Evolutionary conservation across 352 stramenopile species (phyloP).

Genomic region (Pythium dissimile): DNA sequence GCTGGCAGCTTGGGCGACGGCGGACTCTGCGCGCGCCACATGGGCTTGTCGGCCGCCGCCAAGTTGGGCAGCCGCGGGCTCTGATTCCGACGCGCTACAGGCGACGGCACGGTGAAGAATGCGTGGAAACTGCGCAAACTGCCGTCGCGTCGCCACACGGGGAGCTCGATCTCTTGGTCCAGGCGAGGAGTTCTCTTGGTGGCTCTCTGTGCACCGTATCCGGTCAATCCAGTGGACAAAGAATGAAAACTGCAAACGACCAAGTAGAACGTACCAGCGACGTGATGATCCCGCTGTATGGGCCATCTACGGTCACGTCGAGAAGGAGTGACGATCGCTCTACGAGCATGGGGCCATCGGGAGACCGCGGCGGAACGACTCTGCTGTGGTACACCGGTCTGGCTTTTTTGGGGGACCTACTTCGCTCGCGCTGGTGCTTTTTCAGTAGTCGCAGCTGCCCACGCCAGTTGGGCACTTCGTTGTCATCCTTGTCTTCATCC

Average conservation of each 20-base stretch:
- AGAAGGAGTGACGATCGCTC: constrained; percentile 2
- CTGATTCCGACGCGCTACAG: background rate
- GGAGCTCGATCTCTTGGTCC: background rate
- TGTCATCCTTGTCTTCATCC: constrained; percentile 2
- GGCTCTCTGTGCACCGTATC: background rate
- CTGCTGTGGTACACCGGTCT: background rate
- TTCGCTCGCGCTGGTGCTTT: constrained; percentile 1
- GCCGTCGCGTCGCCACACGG: constrained; percentile 22
- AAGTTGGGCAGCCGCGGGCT: background rate
- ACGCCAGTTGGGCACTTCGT: constrained; percentile 8
- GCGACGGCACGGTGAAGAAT: constrained; percentile 29
- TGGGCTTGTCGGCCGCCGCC: background rate
- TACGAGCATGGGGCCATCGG: background rate
- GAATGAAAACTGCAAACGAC: background rate
- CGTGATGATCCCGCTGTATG: background rate
- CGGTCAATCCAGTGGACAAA: background rate
- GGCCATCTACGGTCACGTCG: background rate
- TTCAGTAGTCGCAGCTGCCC: constrained; percentile 17
- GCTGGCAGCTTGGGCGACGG: background rate
- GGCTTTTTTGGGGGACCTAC: background rate
- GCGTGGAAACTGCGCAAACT: constrained; percentile 44
- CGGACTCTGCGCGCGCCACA: no score
- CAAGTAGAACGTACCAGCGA: constrained; percentile 1
- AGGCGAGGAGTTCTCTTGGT: background rate
- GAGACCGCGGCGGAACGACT: background rate